phyloP scores from a whole-genome alignment of 148 eudicot species.

The Hydrangea macrophylla region DNA sequence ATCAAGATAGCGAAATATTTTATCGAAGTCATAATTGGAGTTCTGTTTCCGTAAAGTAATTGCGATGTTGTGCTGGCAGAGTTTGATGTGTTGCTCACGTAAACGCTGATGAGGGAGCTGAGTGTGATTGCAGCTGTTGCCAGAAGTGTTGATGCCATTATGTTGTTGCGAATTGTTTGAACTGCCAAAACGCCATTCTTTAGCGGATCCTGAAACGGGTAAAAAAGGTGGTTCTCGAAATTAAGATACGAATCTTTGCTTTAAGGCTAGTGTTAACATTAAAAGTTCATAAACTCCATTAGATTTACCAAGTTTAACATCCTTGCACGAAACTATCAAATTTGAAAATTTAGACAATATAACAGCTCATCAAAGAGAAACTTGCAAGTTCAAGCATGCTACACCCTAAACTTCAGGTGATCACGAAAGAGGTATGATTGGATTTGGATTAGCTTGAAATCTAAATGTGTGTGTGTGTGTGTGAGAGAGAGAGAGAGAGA shows the following conservation, averaged over 20 bases:
- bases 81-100: conserved; percentile 58
- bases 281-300: background rate
- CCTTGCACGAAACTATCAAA: background rate
- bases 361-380: background rate
- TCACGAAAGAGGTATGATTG: background rate
- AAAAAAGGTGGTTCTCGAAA: conserved; percentile 4
- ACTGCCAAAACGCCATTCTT: conserved; percentile 68
- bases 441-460: background rate
- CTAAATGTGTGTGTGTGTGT: no score
- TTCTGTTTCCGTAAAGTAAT: conserved; percentile 49
- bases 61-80: conserved; percentile 26
- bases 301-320: background rate
- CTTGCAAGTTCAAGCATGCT: background rate
- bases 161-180: conserved; percentile 66
- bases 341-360: background rate
- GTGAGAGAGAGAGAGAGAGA: no score
- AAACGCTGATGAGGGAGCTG: conserved; percentile 68
- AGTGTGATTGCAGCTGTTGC: conserved; percentile 82
- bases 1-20: conserved; percentile 65
- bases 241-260: background rate
- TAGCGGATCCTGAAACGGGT: conserved; percentile 47
- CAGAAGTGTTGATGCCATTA: conserved; percentile 83
- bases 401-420: background rate
- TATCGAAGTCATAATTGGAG: conserved; percentile 38
- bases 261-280: background rate